phyloP scores from a whole-genome alignment of 1,139 yeast species.

The Hansenula sp. region DNA sequence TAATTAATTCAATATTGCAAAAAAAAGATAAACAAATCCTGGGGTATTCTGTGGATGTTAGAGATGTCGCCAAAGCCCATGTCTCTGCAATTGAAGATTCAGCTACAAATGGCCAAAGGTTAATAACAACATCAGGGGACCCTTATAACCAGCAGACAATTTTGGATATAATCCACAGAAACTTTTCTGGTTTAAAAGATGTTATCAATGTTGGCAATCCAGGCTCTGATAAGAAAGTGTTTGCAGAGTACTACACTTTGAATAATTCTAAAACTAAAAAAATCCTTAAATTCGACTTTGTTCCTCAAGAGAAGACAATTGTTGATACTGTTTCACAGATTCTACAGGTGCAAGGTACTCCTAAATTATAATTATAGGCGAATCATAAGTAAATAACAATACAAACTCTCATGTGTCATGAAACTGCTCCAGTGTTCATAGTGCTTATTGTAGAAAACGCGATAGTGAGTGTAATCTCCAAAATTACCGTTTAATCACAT shows the following conservation, averaged over 20 bases:
- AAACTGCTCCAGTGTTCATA: too few relatives aligned
- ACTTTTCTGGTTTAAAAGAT: conserved; percentile 31
- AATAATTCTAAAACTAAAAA: conserved; percentile 30
- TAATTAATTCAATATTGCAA: conserved; percentile 15
- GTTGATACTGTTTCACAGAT: conserved; percentile 38
- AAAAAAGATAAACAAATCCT: conserved; percentile 15
- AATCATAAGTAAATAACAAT: too few relatives aligned
- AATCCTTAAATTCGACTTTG: conserved; percentile 30
- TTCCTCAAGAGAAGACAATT: conserved; percentile 30
- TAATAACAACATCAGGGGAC: conserved; percentile 26
- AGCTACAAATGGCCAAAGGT: conserved; percentile 21
- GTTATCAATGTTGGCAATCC: conserved; percentile 20
- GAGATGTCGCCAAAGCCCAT: conserved; percentile 52
- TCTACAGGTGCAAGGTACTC: conserved; percentile 6
- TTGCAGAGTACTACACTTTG: neutral
- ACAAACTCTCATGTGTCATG: too few relatives aligned
- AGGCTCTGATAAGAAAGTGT: neutral
- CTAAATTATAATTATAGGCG: neutral
- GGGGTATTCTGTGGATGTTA: conserved; percentile 37
- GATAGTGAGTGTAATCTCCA: too few relatives aligned
- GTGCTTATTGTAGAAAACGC: too few relatives aligned
- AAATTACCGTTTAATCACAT: too few relatives aligned
- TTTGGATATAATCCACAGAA: conserved; percentile 28
- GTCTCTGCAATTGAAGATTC: conserved; percentile 23
- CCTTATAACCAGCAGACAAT: conserved; percentile 27